Base-by-base conservation (phyloP, 2,329 filamentous ascomycete species). In the Arthrobotrys sphaeroides region DNA sequence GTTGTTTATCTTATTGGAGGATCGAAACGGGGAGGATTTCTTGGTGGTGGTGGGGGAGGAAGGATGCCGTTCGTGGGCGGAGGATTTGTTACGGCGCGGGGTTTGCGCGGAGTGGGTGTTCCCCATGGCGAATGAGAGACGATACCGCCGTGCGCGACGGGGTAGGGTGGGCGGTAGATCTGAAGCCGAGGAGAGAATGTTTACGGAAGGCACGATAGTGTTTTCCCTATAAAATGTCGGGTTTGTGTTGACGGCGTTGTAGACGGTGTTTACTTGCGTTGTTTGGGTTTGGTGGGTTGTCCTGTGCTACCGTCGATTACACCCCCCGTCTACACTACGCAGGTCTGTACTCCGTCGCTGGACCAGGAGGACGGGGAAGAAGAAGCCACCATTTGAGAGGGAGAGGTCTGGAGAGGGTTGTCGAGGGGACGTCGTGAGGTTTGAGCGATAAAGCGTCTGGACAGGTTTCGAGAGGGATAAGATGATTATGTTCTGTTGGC, bases 271-370 rank as follows among this genome's bases (percentile, higher is more conserved):
- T 38, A 42, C 18, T 40, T 67, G 69, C 33, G 62, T 59, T 74
- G 62, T 53, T 47, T 55, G 51, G n/a, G 28, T 38, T 55, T 26
- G 42, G 6, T 7, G 47, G 49, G 61, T 60, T 62, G 61, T 66
- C 67, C 67, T 64, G 67, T 70, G 67, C 57, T 70, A 70, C 66
- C 64, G 51, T 67, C 62, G 53, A 28, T 40, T 36, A 22, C 60
- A 33, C 47, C 26, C 31, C 3, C 12, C 22, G 22, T 16, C 55
- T 26, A 26, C 24, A 18, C 51, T 55, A 10, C 51, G 36, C 51
- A 55, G 51, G 51, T 31, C 51, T 24, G 31, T 45, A 24, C 40
- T 42, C 40, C 40, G 55, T 60, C n/a, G 26, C 20, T 64, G 43
- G 22, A 36, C 22, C 28, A 18, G 38, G 40, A 64, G 43, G 60